A percentile compares a stretch with the other conserved stretches of the same genome.
Evolutionary conservation across 1,284 basidiomycete species (phyloP).

Genomic region (Austroboletus novae-zelandiae): DNA sequence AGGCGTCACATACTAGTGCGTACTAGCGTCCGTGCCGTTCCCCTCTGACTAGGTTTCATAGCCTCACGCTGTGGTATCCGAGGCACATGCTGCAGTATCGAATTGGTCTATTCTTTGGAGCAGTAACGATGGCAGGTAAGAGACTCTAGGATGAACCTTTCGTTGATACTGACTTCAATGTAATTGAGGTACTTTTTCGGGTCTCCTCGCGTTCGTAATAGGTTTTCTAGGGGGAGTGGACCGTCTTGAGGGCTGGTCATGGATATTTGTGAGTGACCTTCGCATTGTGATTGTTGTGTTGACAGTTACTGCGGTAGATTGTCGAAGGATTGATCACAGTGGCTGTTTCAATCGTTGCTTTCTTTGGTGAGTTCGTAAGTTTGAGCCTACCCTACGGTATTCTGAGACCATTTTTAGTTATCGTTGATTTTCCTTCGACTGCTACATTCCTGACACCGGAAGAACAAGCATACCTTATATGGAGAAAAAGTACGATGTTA

Average conservation of each 20-base stretch:
- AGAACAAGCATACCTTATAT: constrained; percentile 45
- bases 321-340: constrained; percentile 42
- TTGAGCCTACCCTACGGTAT: not conserved
- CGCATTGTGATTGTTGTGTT: not conserved
- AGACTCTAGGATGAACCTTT: too few relatives aligned
- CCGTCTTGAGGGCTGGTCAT: constrained; percentile 33
- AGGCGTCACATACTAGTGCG: constrained; percentile 65
- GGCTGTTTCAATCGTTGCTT: constrained; percentile 29
- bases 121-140: constrained; percentile 27
- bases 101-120: constrained; percentile 39
- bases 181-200: constrained; percentile 31
- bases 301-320: constrained; percentile 27
- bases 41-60: constrained; percentile 7
- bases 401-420: constrained; percentile 24
- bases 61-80: constrained; percentile 36
- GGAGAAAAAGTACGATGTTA: constrained; percentile 52
- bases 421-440: constrained; percentile 47
- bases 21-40: constrained; percentile 27
- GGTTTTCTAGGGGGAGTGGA: constrained; percentile 26
- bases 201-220: constrained; percentile 29
- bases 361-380: constrained; percentile 24
- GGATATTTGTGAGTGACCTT: constrained; percentile 36
- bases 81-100: constrained; percentile 37
- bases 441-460: constrained; percentile 46
- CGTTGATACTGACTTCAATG: not conserved